Evolutionary conservation across 768 basidiomycete species (phyloP).

Genomic region (Russula abietina): DNA sequence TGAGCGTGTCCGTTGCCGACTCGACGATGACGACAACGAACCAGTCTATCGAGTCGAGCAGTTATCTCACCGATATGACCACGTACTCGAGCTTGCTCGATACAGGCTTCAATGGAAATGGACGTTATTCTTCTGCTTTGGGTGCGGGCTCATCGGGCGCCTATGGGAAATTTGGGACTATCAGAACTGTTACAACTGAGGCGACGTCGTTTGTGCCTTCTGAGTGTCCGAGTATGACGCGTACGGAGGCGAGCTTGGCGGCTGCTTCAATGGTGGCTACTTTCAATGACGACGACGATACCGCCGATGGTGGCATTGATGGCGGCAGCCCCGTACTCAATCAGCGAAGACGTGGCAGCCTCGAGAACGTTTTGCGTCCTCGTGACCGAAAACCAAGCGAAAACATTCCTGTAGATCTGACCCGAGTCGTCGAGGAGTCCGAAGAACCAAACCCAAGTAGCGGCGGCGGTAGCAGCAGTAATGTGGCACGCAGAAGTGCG

Average conservation of each 20-base stretch:
- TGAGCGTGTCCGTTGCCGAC: conserved; percentile 33
- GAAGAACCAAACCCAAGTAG: conserved; percentile 37
- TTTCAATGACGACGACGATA: conserved; percentile 36
- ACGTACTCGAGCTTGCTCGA: conserved; percentile 62
- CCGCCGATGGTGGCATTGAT: conserved; percentile 16
- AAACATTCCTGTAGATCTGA: conserved; percentile 51
- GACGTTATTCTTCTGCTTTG: conserved; percentile 29
- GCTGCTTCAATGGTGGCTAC: conserved; percentile 41
- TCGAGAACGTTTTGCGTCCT: conserved; percentile 26
- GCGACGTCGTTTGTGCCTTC: conserved; percentile 52
- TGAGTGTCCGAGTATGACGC: conserved; percentile 59
- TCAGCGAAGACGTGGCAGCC: conserved; percentile 20
- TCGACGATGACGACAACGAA: conserved; percentile 45
- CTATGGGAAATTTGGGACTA: conserved; percentile 63
- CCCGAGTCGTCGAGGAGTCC: conserved; percentile 62
- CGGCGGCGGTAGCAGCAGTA: conserved; percentile 25
- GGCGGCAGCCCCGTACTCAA: background rate
- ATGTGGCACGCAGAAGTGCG: conserved; percentile 27
- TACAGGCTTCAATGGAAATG: conserved; percentile 30
- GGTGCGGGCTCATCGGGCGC: conserved; percentile 25
- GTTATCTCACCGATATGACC: conserved; percentile 46
- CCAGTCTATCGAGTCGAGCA: conserved; percentile 59
- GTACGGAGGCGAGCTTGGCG: conserved; percentile 56
- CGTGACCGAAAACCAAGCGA: conserved; percentile 65
- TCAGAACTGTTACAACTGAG: conserved; percentile 78